These are phyloP conservation scores for Fusarium euwallaceae DNA, from an alignment of 2,329 filamentous ascomycete genomes.

Conservation along the genomic window DNA sequence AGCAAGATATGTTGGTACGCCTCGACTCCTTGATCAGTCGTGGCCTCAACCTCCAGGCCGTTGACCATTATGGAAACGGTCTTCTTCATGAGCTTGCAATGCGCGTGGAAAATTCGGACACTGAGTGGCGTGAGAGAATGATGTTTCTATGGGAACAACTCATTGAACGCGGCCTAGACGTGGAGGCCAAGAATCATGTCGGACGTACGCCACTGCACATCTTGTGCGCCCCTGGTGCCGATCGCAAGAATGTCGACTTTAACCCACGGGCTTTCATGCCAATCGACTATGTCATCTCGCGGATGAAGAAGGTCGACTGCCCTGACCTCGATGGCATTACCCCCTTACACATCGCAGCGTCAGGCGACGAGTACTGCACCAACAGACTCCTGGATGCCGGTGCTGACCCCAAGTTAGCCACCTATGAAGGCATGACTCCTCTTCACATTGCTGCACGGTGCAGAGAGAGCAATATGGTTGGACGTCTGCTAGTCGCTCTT, in stretches of 20 bases:
- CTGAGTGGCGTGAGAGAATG: not conserved
- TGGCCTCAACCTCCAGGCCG: constrained; percentile 20
- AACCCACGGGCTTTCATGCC: not conserved
- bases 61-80: constrained; percentile 40
- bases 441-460: constrained; percentile 56
- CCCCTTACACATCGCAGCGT: constrained; percentile 44
- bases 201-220: constrained; percentile 44
- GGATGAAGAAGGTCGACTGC: constrained; percentile 19
- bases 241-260: not conserved
- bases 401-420: constrained; percentile 50
- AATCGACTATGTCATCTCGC: constrained; percentile 33
- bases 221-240: constrained; percentile 11
- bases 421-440: constrained; percentile 52
- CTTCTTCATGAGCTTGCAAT: constrained; percentile 41
- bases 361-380: constrained; percentile 37
- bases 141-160: constrained; percentile 25
- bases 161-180: constrained; percentile 23
- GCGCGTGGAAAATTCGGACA: not conserved
- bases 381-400: constrained; percentile 52
- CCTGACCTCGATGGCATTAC: constrained; percentile 30
- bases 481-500: constrained; percentile 42
- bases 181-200: constrained; percentile 31
- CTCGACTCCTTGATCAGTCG: constrained; percentile 18
- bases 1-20: not conserved
- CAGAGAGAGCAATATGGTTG: constrained; percentile 52